Evolutionary conservation across 2,329 filamentous ascomycete genomes (phyloP).

Genomic region (Alternaria sp.): DNA sequence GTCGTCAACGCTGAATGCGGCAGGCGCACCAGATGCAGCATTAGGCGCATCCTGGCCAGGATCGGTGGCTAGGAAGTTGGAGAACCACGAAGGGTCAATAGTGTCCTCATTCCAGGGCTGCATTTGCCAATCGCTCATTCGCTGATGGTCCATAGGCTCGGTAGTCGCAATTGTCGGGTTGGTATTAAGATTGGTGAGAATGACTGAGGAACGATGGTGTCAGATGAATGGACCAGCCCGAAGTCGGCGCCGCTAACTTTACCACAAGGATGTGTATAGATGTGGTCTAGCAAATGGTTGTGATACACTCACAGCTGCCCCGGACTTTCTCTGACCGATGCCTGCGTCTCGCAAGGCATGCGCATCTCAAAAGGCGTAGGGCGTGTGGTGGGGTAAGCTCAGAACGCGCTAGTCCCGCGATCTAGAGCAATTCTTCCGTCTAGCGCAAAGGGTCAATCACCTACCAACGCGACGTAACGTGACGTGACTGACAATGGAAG

Average conservation of each 20-base stretch:
- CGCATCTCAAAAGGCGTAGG: conserved; percentile 13
- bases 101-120: conserved; percentile 9
- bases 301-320: not conserved
- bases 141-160: conserved; percentile 11
- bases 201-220: not conserved
- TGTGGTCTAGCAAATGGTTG: not conserved
- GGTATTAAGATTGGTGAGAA: not conserved
- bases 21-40: not conserved
- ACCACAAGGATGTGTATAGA: not conserved
- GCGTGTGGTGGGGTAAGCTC: conserved; percentile 5
- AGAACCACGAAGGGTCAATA: conserved; percentile 9
- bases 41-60: not conserved
- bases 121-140: conserved; percentile 4
- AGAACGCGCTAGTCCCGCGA: conserved; percentile 4
- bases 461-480: conserved; percentile 4
- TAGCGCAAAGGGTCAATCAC: not conserved
- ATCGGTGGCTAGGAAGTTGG: conserved; percentile 9
- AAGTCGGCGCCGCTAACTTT: conserved; percentile 4
- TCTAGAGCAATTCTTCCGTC: conserved; percentile 8
- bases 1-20: conserved; percentile 4
- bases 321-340: not conserved
- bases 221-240: conserved; percentile 2
- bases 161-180: not conserved
- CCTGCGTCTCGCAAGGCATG: not conserved
- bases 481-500: conserved; percentile 7